Evolutionary conservation across 768 basidiomycete genomes (phyloP).

Genomic region (Mycena floridula): DNA sequence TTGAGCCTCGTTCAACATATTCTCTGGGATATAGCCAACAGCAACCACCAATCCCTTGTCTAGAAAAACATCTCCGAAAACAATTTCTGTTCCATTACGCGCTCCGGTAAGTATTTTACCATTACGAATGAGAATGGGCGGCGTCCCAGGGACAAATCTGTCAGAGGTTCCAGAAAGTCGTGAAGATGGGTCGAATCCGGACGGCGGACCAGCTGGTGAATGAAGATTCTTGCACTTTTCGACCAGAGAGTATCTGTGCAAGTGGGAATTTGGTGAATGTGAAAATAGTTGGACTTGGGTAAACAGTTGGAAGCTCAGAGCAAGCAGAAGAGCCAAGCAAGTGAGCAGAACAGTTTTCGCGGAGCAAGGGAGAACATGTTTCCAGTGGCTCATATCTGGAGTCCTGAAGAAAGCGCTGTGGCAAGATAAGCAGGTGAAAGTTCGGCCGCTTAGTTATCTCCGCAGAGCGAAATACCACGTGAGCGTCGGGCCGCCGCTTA

Average conservation of each 20-base stretch:
- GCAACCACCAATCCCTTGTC: conserved; percentile 37
- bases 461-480: too few relatives aligned
- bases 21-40: conserved; percentile 24
- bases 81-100: conserved; percentile 42
- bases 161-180: conserved; percentile 61
- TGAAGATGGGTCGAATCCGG: conserved; percentile 26
- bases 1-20: conserved; percentile 7
- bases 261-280: background rate
- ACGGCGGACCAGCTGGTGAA: conserved; percentile 30
- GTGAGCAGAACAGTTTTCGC: too few relatives aligned
- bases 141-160: conserved; percentile 59
- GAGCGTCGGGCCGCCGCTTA: too few relatives aligned
- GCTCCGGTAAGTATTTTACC: conserved; percentile 89
- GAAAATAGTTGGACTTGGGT: too few relatives aligned
- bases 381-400: too few relatives aligned
- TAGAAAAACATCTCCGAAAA: conserved; percentile 41
- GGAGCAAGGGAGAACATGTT: too few relatives aligned
- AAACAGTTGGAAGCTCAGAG: too few relatives aligned
- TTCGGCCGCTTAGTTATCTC: too few relatives aligned
- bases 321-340: too few relatives aligned
- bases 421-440: too few relatives aligned
- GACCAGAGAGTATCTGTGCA: background rate
- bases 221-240: conserved; percentile 19
- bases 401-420: too few relatives aligned
- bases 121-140: conserved; percentile 60